Percentiles rank a stretch among this genome's conserved stretches.
phyloP scores from a whole-genome alignment of 2,329 filamentous ascomycete genomes.

The Penicillium sp. region DNA sequence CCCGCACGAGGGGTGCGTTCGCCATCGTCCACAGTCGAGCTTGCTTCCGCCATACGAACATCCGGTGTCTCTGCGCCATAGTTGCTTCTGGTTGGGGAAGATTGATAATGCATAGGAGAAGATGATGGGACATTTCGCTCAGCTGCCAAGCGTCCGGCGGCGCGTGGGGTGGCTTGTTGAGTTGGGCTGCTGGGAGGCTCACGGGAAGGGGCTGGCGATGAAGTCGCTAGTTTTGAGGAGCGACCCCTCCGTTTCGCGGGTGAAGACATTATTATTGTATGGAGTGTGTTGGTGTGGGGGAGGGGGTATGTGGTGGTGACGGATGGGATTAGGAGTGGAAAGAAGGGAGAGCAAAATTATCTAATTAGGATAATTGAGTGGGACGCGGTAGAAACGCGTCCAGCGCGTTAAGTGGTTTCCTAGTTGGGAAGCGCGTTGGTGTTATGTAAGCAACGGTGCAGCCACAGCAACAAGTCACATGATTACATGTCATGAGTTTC shows the following conservation, averaged over 20 bases:
- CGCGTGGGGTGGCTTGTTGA: conserved; percentile 47
- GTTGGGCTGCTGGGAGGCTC: conserved; percentile 37
- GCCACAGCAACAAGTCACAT: background rate
- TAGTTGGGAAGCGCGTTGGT: conserved; percentile 21
- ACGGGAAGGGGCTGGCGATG: conserved; percentile 38
- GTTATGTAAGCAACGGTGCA: background rate
- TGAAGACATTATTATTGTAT: conserved; percentile 40
- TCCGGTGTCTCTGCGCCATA: conserved; percentile 41
- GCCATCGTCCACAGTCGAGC: conserved; percentile 49
- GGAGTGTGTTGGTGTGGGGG: conserved; percentile 6
- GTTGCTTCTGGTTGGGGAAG: conserved; percentile 54
- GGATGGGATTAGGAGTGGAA: conserved; percentile 12
- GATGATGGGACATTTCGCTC: conserved; percentile 58
- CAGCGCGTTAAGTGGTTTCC: conserved; percentile 36
- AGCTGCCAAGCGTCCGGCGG: conserved; percentile 42
- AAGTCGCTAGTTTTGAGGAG: conserved; percentile 40
- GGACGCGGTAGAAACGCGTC: conserved; percentile 22
- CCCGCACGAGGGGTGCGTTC: conserved; percentile 46
- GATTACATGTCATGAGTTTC: background rate
- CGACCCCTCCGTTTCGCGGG: conserved; percentile 44
- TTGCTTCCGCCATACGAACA: conserved; percentile 45
- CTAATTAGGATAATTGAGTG: conserved; percentile 2
- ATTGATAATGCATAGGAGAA: conserved; percentile 78
- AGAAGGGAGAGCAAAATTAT: conserved; percentile 26
- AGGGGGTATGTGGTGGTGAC: conserved; percentile 17